These are phyloP conservation scores for Dendrobium catenatum DNA, from an alignment of 106 monocot species.

Conservation along the genomic window DNA sequence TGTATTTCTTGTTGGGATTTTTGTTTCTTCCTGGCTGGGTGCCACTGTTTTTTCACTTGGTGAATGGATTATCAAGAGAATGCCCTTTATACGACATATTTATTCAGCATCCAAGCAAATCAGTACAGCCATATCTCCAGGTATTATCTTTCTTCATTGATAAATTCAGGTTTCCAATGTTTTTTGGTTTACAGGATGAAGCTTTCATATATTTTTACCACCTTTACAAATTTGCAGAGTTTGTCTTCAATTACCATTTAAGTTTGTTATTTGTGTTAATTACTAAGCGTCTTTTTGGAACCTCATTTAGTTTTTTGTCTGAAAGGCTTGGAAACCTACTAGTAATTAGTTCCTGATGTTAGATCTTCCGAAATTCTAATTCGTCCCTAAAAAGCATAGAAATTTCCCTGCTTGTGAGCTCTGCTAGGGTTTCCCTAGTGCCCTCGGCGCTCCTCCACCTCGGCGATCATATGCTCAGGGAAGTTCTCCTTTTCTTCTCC, in stretches of 20 bases:
- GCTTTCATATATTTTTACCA: neutral
- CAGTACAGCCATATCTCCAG: slow-evolving; percentile 96
- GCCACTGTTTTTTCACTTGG: slow-evolving; percentile 81
- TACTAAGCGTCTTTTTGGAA: too few species aligned
- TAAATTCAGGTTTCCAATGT: neutral
- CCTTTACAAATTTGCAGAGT: neutral
- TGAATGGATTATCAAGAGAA: slow-evolving; percentile 90
- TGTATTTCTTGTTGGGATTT: slow-evolving; percentile 87
- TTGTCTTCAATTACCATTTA: neutral
- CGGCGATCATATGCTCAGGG: too few species aligned
- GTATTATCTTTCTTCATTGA: slow-evolving; percentile 26
- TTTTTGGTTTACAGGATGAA: neutral
- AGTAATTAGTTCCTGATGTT: neutral
- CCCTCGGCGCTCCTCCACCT: too few species aligned
- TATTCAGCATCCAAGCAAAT: slow-evolving; percentile 98
- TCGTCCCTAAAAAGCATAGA: too few species aligned
- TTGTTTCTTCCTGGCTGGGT: slow-evolving; percentile 97
- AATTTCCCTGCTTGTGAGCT: too few species aligned
- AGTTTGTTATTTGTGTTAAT: too few species aligned
- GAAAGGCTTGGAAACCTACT: too few species aligned
- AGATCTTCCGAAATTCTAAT: neutral
- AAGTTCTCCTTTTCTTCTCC: too few species aligned
- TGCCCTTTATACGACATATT: slow-evolving; percentile 86
- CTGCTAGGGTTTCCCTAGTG: too few species aligned
- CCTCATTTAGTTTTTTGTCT: too few species aligned